These are phyloP conservation scores for Poa pratensis DNA, from an alignment of 176 grass and related monocot species.

Conservation along the genomic window DNA sequence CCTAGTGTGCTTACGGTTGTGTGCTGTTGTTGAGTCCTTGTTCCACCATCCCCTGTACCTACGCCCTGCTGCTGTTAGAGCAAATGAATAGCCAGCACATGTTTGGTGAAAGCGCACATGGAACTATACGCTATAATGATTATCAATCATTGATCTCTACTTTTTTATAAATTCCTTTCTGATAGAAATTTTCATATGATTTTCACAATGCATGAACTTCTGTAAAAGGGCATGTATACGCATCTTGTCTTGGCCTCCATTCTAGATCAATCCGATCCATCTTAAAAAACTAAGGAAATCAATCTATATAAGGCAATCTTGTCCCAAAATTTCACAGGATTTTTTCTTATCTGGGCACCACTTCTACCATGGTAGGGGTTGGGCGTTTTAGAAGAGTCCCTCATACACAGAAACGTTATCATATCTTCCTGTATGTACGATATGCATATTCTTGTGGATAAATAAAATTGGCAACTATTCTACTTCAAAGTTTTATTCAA, in stretches of 20 bases:
- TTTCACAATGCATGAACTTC: no score
- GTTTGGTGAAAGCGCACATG: constrained; percentile 14
- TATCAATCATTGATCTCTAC: neutral
- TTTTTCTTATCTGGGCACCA: neutral
- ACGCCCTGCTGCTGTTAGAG: neutral
- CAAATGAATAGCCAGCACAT: constrained; percentile 7
- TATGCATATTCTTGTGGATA: neutral
- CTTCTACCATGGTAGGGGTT: neutral
- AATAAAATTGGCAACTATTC: neutral
- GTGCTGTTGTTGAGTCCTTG: neutral
- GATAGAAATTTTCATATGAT: no score
- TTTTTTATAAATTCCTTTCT: neutral
- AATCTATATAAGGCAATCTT: neutral
- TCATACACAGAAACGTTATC: neutral
- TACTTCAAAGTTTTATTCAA: neutral
- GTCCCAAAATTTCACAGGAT: neutral
- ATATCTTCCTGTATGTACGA: neutral
- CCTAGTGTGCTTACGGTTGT: neutral
- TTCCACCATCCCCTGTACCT: neutral
- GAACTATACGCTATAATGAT: neutral
- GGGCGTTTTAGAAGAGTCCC: neutral
- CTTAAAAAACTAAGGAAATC: neutral
- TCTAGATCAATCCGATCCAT: neutral
- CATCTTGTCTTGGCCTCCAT: neutral
- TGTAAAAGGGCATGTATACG: no score